Evolutionary conservation across 2,329 filamentous ascomycete species (phyloP), one percentile per base, ranked within the genome.

Genomic region (Rhynchosporium graminicola): DNA sequence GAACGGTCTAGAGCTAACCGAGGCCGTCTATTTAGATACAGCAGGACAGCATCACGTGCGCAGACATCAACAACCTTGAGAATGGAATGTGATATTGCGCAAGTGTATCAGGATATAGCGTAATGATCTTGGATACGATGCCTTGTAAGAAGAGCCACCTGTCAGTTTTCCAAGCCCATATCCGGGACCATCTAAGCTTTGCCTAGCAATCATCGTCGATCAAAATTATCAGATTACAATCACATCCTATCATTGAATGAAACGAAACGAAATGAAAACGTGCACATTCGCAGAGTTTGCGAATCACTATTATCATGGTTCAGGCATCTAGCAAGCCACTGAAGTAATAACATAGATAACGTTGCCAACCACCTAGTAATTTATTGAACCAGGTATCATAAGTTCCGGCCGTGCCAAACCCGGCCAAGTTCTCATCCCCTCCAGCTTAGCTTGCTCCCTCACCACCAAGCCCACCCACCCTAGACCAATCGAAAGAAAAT

Each of bases 381-480:
- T 10, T 1, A 36, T 36, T 45, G 8, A n/a, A 61, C 38, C 40
- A 58, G 60, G 60, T 59, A 62, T 59, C 60, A 62, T 58, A 48
- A 61, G 33, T 57, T 31, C 28, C 42, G 42, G 55, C 60, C 60
- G 60, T 62, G 52, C 36, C 45, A 36, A 59, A 42, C 45, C 45
- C 15, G 42, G 38, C 26, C 12, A 48, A 36, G 5, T 10, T 9
- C 43, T 6, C n/a, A 6, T 45, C 43, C 43, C 15, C 13, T 4
- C 40, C 3, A 12, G 4, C 12, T 45, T 45, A 15, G n/a, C 43
- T 7, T 45, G 5, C 28, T 15, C 31, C n/a, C 13, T 28, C 38
- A 20, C 13, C 50, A 48, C n/a, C 52, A 20, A 43, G 28, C 31
- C 52, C n/a, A n/a, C 54, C 54, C 31, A 31, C 48, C 38, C 29